phyloP scores from a whole-genome alignment of 352 stramenopile species.

The Stramenopiles sp. region DNA sequence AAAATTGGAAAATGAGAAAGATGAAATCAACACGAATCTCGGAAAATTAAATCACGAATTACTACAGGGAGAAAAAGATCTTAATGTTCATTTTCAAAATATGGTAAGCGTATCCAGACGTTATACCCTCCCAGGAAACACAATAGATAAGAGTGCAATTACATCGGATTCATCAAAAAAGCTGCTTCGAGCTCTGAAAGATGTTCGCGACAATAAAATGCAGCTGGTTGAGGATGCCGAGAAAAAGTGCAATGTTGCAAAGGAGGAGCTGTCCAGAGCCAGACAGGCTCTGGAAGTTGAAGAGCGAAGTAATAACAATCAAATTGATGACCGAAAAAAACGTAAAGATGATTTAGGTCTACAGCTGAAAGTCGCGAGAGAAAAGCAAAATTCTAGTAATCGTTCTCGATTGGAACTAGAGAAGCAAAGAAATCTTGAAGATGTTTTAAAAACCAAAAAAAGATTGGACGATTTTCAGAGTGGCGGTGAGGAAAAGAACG shows the following conservation, averaged over 20 bases:
- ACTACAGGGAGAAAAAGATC: background rate
- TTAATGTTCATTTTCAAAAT: background rate
- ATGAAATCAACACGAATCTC: constrained; percentile 15
- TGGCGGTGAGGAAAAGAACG: background rate
- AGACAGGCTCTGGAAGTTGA: background rate
- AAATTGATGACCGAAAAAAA: background rate
- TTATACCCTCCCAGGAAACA: background rate
- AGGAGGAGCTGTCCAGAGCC: background rate
- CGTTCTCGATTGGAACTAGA: background rate
- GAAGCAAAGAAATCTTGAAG: background rate
- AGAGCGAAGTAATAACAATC: background rate
- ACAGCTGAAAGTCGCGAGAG: background rate
- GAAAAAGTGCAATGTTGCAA: too few relatives aligned
- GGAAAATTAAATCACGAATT: background rate
- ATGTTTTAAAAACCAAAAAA: background rate
- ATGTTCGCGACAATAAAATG: constrained; percentile 3
- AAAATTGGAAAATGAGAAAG: constrained; percentile 25
- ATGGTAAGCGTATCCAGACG: background rate
- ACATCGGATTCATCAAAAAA: background rate
- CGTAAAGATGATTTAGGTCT: background rate
- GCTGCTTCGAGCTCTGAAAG: background rate
- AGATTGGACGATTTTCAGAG: background rate
- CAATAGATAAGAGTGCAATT: background rate
- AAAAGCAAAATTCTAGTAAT: too few relatives aligned
- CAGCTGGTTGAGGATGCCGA: background rate